Evolutionary conservation across 1,284 basidiomycete species (phyloP).

Genomic region (Trichosporon faecale): DNA sequence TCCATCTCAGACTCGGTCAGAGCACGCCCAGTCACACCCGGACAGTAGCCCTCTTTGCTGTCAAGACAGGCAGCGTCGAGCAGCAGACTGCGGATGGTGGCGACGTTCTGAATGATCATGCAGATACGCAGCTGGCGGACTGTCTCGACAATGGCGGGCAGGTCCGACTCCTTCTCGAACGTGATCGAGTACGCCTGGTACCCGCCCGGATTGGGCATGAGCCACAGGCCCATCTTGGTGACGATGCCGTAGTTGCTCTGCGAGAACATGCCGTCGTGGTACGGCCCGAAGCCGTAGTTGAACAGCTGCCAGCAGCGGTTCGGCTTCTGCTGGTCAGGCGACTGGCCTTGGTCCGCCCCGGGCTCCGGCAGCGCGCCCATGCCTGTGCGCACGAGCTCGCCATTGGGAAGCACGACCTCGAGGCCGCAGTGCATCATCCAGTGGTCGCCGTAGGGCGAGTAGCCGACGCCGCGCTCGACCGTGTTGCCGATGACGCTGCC

Average conservation of each 20-base stretch:
- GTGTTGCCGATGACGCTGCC: constrained; percentile 20
- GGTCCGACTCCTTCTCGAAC: constrained; percentile 17
- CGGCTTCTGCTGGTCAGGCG: constrained; percentile 16
- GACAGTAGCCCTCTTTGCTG: constrained; percentile 12
- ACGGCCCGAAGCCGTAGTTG: constrained; percentile 19
- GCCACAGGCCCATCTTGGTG: constrained; percentile 16
- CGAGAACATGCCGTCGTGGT: constrained; percentile 18
- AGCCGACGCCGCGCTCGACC: constrained; percentile 17
- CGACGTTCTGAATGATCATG: constrained; percentile 19
- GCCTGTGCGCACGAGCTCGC: constrained; percentile 19
- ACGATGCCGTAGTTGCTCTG: constrained; percentile 21
- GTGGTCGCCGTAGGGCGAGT: constrained; percentile 21
- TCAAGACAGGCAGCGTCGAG: constrained; percentile 12
- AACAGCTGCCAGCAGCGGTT: constrained; percentile 21
- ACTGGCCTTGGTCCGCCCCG: not conserved
- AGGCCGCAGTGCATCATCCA: constrained; percentile 20
- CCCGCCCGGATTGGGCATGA: constrained; percentile 18
- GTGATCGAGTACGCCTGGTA: constrained; percentile 19
- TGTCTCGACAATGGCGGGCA: constrained; percentile 15
- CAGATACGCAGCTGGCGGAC: constrained; percentile 15
- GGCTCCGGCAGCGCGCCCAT: constrained; percentile 18
- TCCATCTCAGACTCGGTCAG: constrained; percentile 12
- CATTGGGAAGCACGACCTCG: constrained; percentile 15
- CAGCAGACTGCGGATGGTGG: constrained; percentile 14
- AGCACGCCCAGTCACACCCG: constrained; percentile 3